phyloP scores from a whole-genome alignment of 345 rosid genomes.

The Murraya koenigii region DNA sequence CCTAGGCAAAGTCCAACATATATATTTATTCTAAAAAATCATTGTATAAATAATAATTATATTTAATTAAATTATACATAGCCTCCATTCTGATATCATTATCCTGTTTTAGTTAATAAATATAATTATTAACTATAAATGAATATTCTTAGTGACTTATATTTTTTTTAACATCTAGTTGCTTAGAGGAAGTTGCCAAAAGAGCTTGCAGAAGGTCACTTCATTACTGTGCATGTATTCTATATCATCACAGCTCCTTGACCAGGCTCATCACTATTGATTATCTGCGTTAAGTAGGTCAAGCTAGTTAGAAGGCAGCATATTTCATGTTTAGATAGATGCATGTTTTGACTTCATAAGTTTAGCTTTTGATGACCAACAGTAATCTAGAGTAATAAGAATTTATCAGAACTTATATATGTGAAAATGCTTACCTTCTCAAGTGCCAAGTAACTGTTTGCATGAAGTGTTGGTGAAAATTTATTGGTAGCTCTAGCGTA shows the following conservation, averaged over 20 bases:
- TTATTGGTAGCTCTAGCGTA: slow-evolving; percentile 26
- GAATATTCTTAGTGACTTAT: not conserved
- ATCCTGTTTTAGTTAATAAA: too few relatives aligned
- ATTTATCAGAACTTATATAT: not conserved
- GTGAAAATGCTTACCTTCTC: slow-evolving; percentile 40
- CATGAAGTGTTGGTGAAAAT: slow-evolving; percentile 17
- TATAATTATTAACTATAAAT: too few relatives aligned
- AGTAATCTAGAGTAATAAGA: not conserved
- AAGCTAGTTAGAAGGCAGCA: not conserved
- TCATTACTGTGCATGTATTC: slow-evolving; percentile 59
- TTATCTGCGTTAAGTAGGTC: slow-evolving; percentile 18
- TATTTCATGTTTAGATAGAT: not conserved
- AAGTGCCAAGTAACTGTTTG: slow-evolving; percentile 33
- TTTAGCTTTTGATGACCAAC: too few relatives aligned
- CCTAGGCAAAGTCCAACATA: too few relatives aligned
- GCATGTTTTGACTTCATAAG: not conserved
- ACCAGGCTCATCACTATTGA: not conserved
- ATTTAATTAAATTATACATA: too few relatives aligned
- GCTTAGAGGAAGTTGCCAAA: slow-evolving; percentile 92
- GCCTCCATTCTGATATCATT: too few relatives aligned
- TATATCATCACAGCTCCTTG: slow-evolving; percentile 22
- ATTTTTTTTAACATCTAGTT: slow-evolving; percentile 49
- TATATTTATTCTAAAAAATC: too few relatives aligned
- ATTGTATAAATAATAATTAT: too few relatives aligned
- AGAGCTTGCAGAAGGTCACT: slow-evolving; percentile 91